phyloP scores from a whole-genome alignment of 2,329 filamentous ascomycete genomes.

The Xylariomycetidae sp. region DNA sequence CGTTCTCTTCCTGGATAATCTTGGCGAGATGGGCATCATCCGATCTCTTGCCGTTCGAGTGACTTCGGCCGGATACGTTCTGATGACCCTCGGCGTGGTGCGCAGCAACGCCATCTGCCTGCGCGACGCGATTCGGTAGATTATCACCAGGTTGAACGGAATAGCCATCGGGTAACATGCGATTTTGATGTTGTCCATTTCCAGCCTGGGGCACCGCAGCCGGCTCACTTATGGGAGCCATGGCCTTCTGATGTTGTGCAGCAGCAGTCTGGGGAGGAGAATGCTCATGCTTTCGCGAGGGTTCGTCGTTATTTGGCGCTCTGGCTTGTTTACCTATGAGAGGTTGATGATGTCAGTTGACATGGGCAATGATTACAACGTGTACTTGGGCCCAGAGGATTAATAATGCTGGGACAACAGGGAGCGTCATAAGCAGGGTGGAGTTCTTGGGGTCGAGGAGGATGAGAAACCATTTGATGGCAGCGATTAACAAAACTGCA shows the following conservation, averaged over 20 bases:
- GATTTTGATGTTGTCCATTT: conserved; percentile 41
- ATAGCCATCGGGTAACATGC: conserved; percentile 51
- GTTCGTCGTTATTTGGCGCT: conserved; percentile 51
- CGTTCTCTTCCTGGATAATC: conserved; percentile 87
- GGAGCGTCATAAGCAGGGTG: too few species aligned
- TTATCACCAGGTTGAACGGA: conserved; percentile 56
- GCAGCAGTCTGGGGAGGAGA: conserved; percentile 39
- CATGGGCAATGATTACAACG: conserved; percentile 10
- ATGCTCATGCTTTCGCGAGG: conserved; percentile 48
- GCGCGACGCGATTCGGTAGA: conserved; percentile 60
- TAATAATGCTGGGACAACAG: too few species aligned
- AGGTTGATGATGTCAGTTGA: conserved; percentile 29
- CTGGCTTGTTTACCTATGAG: conserved; percentile 79
- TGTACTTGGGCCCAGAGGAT: conserved; percentile 1
- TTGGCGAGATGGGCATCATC: conserved; percentile 72
- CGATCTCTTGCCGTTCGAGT: conserved; percentile 39
- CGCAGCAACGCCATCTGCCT: conserved; percentile 62
- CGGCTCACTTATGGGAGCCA: conserved; percentile 43
- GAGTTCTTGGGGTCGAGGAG: too few species aligned
- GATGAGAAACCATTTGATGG: too few species aligned
- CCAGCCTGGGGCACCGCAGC: conserved; percentile 34
- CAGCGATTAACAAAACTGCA: too few species aligned
- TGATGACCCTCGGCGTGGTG: conserved; percentile 60
- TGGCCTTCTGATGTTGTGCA: conserved; percentile 55
- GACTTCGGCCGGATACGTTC: conserved; percentile 34